Conservation (phyloP, 441 rosid species). For the Hypseocharis bilobata region DNA sequence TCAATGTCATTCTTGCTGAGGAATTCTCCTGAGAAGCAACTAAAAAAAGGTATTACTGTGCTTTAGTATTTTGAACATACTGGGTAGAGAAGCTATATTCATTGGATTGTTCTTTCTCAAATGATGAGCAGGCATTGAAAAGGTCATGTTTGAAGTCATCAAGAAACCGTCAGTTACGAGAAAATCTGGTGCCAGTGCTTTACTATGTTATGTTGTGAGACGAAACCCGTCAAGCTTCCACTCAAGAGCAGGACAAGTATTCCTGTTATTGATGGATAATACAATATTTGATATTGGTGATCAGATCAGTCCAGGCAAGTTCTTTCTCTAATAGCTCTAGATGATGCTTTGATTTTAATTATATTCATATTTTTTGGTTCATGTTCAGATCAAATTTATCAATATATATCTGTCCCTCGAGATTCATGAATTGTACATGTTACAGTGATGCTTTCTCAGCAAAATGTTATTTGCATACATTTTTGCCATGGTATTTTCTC, state of each 20-base stretch:
- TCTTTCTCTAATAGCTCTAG: conserved; percentile 19
- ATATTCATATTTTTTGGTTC: neutral
- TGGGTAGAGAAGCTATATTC: neutral
- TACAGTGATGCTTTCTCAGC: neutral
- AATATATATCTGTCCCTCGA: neutral
- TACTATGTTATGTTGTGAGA: conserved; percentile 59
- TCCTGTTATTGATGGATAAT: conserved; percentile 42
- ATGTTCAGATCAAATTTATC: neutral
- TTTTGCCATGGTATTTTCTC: neutral
- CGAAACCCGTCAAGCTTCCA: conserved; percentile 56
- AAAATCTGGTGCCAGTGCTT: conserved; percentile 54
- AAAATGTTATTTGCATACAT: neutral
- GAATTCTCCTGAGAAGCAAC: conserved; percentile 52
- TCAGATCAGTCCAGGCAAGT: conserved; percentile 51
- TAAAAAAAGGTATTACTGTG: conserved; percentile 43
- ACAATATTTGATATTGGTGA: conserved; percentile 45
- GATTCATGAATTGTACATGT: neutral
- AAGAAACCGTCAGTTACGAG: conserved; percentile 41
- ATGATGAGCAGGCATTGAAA: conserved; percentile 46
- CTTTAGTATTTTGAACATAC: neutral
- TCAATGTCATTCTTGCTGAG: conserved; percentile 82
- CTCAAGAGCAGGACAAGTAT: conserved; percentile 55
- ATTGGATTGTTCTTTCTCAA: neutral
- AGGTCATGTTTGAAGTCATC: conserved; percentile 56
- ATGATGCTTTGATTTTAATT: neutral